Base-by-base conservation (phyloP, 2,329 filamentous ascomycete genomes). In the Clonostachys solani region DNA sequence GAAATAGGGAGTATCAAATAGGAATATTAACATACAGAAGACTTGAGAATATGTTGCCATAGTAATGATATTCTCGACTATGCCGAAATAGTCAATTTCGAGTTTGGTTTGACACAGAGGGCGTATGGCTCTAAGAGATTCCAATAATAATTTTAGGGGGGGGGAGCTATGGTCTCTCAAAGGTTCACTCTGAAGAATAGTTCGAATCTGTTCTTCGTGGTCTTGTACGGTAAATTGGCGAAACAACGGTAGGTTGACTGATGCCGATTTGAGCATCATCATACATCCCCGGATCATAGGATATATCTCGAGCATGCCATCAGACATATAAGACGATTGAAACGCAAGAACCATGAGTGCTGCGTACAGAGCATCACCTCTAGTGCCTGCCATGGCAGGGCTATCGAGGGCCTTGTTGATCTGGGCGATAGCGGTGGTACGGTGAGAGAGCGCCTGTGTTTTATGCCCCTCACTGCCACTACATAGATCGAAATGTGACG, bases 271-370 rank as follows among this genome's bases (percentile, higher is more conserved):
- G 29, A 33, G 8, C n/a, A 53, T 38, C 33, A 54, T 47, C 52
- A 54, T 55, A 60, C 68, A 71, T 3, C 67, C 68, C 18, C 68
- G 56, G 35, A 65, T 49, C 64, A 69, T 69, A 15, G 61, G 54
- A 6, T 70, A 44, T 42, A 67, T 72, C 49, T 72, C 68, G 10
- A 51, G 49, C 53, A 72, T 60, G 23, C 68, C 68, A 16, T 71
- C 67, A 2, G 56, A 46, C 65, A 72, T 65, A 36, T 68, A 66
- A 2, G 59, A 56, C 4, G 68, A 59, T 45, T 71, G 69, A 44
- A 66, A 71, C 1, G 62, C 61, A 6, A 72, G 50, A 4, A 60
- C 59, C 16, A 71, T 54, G 44, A 65, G 60, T 15, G 68, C 49
- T 3, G 58, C 68, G 46, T 66, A 69, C 2, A 62, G 56, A 16